phyloP scores from a whole-genome alignment of 139 green algal genomes.

The Coccomyxa sp. region DNA sequence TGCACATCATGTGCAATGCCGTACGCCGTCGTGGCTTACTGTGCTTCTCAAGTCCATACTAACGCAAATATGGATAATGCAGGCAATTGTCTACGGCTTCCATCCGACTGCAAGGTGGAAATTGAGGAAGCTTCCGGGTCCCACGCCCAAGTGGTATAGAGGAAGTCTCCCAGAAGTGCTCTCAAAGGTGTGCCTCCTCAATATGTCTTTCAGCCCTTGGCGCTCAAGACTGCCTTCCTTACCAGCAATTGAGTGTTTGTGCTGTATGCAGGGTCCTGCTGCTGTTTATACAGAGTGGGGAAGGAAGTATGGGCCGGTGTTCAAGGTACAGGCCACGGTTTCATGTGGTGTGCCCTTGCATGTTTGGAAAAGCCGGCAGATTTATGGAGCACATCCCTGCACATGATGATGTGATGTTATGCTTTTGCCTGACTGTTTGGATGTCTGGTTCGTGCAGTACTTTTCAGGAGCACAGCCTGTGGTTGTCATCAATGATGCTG shows the following conservation, averaged over 20 bases:
- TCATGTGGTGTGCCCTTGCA: neutral
- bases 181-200: no score
- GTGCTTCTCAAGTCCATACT: no score
- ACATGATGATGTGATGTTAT: no score
- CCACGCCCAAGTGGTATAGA: neutral
- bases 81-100: neutral
- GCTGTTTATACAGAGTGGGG: neutral
- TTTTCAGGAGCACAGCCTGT: neutral
- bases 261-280: neutral
- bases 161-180: neutral
- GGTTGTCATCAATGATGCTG: neutral
- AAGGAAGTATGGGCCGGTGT: neutral
- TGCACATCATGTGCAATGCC: no score
- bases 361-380: neutral
- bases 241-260: neutral
- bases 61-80: neutral
- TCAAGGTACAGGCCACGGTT: neutral
- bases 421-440: neutral
- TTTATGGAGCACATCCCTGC: no score
- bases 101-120: neutral
- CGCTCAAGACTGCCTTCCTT: no score
- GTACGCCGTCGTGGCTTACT: no score
- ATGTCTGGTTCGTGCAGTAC: neutral
- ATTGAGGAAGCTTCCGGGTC: neutral
- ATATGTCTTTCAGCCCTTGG: no score